A percentile compares a stretch with the other conserved stretches of the same genome.
Evolutionary conservation across 208 protist genomes (phyloP).

Genomic region (Leptomonas pyrrhocoris): DNA sequence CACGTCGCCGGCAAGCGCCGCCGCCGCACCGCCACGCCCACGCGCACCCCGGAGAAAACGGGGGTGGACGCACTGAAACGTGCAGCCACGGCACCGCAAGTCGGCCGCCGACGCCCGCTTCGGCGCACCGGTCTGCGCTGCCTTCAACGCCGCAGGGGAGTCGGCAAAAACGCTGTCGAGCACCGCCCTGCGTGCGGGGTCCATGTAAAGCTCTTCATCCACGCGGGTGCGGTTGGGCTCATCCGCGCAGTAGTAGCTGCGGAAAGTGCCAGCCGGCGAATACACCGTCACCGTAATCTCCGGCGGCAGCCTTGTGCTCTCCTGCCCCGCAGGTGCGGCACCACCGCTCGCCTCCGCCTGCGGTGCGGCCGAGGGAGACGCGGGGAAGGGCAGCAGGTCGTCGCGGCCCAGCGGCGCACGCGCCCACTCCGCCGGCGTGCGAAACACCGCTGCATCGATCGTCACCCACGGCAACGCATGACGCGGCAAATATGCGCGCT

Average conservation of each 20-base stretch:
- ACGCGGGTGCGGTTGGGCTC: not conserved
- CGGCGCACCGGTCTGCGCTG: too few relatives aligned
- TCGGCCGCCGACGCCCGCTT: too few relatives aligned
- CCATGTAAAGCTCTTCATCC: not conserved
- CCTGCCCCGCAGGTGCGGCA: too few relatives aligned
- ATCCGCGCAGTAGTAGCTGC: slow-evolving; percentile 20
- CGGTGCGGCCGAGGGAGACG: too few relatives aligned
- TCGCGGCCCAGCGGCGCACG: too few relatives aligned
- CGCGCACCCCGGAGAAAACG: not conserved
- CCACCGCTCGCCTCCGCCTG: too few relatives aligned
- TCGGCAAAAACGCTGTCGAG: too few relatives aligned
- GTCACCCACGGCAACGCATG: slow-evolving; percentile 21
- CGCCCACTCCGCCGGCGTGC: too few relatives aligned
- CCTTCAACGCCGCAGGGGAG: too few relatives aligned
- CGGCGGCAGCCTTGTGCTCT: too few relatives aligned
- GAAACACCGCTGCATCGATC: too few relatives aligned
- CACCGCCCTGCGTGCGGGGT: slow-evolving; percentile 4
- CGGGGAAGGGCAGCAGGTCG: too few relatives aligned
- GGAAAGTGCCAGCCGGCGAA: not conserved
- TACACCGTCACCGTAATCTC: slow-evolving; percentile 16
- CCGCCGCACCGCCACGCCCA: not conserved
- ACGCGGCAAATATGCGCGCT: not conserved
- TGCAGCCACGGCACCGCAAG: slow-evolving; percentile 16
- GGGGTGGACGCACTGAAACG: slow-evolving; percentile 23
- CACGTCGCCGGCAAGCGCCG: not conserved